These are phyloP conservation scores for Chaetothyriales sp. DNA, from an alignment of 2,329 filamentous ascomycete species.

Conservation along the genomic window DNA sequence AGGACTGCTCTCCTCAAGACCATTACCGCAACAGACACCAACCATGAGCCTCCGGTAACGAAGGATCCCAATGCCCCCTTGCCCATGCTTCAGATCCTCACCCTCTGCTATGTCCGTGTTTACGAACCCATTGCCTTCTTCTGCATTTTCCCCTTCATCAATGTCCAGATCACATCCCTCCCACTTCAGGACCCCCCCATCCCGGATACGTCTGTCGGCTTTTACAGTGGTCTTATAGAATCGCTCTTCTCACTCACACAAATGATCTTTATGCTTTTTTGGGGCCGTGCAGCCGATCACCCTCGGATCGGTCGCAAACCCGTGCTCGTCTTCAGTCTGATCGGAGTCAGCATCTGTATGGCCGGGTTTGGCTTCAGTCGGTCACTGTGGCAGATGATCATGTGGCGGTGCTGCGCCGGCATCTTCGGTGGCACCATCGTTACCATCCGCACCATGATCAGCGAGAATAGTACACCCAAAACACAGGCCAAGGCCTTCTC, in stretches of 20 bases:
- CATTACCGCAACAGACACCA: background rate
- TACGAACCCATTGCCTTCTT: conserved; percentile 73
- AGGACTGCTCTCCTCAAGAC: background rate
- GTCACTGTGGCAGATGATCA: conserved; percentile 57
- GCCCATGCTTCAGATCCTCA: conserved; percentile 49
- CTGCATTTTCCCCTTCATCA: conserved; percentile 67
- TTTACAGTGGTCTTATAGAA: conserved; percentile 62
- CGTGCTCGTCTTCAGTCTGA: conserved; percentile 50
- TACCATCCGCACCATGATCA: conserved; percentile 59
- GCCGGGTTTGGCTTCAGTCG: conserved; percentile 53
- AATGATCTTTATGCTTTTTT: conserved; percentile 61
- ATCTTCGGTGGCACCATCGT: conserved; percentile 60
- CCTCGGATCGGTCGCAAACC: conserved; percentile 52
- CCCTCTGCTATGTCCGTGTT: conserved; percentile 58
- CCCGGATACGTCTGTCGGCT: conserved; percentile 53
- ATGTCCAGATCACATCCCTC: conserved; percentile 46
- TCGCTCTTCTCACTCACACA: conserved; percentile 59
- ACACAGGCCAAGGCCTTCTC: conserved; percentile 62
- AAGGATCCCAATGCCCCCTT: conserved; percentile 32
- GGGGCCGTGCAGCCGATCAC: conserved; percentile 51
- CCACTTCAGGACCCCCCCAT: conserved; percentile 44
- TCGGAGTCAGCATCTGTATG: conserved; percentile 46
- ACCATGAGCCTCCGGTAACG: conserved; percentile 14
- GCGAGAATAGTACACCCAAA: conserved; percentile 52
- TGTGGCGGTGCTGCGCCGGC: conserved; percentile 56